These are phyloP conservation scores for Fraxinus cuspidata DNA, from an alignment of 257 asterid genomes.

Conservation along the genomic window DNA sequence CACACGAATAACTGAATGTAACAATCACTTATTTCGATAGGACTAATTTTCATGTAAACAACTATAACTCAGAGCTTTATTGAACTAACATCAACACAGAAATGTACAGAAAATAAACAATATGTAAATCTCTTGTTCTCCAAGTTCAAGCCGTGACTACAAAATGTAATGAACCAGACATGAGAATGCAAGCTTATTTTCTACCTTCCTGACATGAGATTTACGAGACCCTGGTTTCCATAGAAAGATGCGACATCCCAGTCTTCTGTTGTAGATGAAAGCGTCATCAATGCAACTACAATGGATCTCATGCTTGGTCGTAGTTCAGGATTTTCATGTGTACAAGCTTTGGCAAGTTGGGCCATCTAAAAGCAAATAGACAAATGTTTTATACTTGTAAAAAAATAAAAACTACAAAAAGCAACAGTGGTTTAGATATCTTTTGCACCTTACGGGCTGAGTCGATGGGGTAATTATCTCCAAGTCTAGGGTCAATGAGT, in stretches of 20 bases:
- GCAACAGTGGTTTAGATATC: background rate
- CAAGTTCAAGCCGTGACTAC: background rate
- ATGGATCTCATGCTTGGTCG: slow-evolving; percentile 90
- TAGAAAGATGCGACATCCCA: slow-evolving; percentile 89
- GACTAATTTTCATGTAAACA: background rate
- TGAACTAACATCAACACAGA: background rate
- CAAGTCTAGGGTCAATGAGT: slow-evolving; percentile 76
- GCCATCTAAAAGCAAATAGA: slow-evolving; percentile 52
- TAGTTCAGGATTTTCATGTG: slow-evolving; percentile 79
- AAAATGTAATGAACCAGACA: background rate
- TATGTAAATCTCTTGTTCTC: background rate
- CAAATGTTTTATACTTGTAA: background rate
- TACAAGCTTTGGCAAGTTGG: slow-evolving; percentile 84
- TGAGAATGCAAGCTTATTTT: background rate
- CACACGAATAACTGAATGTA: too few species aligned
- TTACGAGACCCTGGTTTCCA: slow-evolving; percentile 63
- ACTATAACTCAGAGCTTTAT: background rate
- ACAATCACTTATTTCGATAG: too few species aligned
- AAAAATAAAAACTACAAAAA: background rate
- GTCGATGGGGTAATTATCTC: slow-evolving; percentile 69
- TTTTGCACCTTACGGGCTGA: slow-evolving; percentile 63
- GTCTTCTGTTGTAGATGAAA: slow-evolving; percentile 81
- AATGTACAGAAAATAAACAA: background rate
- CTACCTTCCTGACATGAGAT: slow-evolving; percentile 82
- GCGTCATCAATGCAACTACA: slow-evolving; percentile 88